Percentiles rank a stretch among this genome's conserved stretches.
Conservation (phyloP, 805 yeast species). For the Candida boidinii region DNA sequence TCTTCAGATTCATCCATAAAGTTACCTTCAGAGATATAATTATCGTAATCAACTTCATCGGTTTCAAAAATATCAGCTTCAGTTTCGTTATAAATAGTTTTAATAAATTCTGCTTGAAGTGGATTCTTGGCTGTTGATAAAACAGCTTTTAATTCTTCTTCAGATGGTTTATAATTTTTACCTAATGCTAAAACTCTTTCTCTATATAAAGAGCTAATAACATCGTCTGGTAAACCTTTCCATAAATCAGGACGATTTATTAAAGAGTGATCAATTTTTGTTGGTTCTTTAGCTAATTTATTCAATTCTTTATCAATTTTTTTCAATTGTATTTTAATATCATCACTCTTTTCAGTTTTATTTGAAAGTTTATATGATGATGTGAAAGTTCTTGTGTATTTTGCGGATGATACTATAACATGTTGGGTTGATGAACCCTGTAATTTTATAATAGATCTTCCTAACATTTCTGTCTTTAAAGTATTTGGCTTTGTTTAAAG, state of each 20-base stretch:
- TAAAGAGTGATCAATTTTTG: constrained; percentile 20
- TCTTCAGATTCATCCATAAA: constrained; percentile 20
- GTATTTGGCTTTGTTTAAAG: too few relatives aligned
- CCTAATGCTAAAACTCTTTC: constrained; percentile 50
- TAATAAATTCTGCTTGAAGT: constrained; percentile 17
- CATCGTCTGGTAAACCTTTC: constrained; percentile 59
- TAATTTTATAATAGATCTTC: too few relatives aligned
- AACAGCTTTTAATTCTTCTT: constrained; percentile 50
- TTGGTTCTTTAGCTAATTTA: too few relatives aligned
- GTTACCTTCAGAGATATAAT: constrained; percentile 26
- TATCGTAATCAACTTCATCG: constrained; percentile 32
- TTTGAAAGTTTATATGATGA: too few relatives aligned
- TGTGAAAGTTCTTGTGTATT: too few relatives aligned
- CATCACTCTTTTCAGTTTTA: too few relatives aligned
- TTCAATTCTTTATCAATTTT: constrained; percentile 8
- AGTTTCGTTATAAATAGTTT: constrained; percentile 27
- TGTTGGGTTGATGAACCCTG: too few relatives aligned
- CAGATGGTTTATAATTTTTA: constrained; percentile 36
- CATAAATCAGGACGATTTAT: constrained; percentile 63
- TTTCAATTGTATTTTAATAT: constrained; percentile 8
- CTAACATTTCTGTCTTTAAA: too few relatives aligned
- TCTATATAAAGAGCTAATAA: constrained; percentile 51
- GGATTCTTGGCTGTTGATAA: constrained; percentile 31
- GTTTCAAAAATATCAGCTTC: constrained; percentile 33
- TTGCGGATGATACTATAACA: too few relatives aligned